Percentiles rank a stretch among this genome's conserved stretches.
phyloP scores from a whole-genome alignment of 1,139 yeast species.

The Protomyces lactucae-debilis region DNA sequence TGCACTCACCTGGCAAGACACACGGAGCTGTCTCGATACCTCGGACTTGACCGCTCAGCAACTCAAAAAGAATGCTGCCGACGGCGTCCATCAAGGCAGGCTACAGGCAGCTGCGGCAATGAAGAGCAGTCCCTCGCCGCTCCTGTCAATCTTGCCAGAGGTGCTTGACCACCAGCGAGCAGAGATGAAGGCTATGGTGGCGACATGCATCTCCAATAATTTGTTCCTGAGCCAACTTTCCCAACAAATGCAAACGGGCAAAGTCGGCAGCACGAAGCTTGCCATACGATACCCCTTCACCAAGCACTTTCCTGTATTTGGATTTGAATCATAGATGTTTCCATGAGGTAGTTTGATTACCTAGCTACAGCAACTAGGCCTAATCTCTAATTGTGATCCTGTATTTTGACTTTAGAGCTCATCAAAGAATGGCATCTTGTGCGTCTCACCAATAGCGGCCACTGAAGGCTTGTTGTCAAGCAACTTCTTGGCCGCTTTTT shows the following conservation, averaged over 20 bases:
- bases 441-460: conserved; percentile 87
- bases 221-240: not conserved
- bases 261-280: not conserved
- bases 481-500: conserved; percentile 48
- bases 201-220: not conserved
- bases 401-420: conserved; percentile 50
- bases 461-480: conserved; percentile 68
- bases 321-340: not conserved
- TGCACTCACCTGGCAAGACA: not conserved
- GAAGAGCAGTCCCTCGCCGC: not conserved
- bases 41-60: not conserved
- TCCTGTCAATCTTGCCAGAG: not conserved
- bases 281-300: not conserved
- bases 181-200: not conserved
- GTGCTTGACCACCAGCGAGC: not conserved
- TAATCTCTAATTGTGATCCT: not conserved
- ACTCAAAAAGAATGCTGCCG: not conserved
- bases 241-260: not conserved
- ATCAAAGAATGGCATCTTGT: conserved; percentile 80
- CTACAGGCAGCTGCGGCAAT: not conserved
- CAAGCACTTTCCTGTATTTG: not conserved
- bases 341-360: too few relatives aligned
- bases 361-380: too few relatives aligned
- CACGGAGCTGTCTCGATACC: not conserved
- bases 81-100: not conserved